Evolutionary conservation across 2,329 filamentous ascomycete genomes (phyloP).

Genomic region (Pseudogymnoascus sp.): DNA sequence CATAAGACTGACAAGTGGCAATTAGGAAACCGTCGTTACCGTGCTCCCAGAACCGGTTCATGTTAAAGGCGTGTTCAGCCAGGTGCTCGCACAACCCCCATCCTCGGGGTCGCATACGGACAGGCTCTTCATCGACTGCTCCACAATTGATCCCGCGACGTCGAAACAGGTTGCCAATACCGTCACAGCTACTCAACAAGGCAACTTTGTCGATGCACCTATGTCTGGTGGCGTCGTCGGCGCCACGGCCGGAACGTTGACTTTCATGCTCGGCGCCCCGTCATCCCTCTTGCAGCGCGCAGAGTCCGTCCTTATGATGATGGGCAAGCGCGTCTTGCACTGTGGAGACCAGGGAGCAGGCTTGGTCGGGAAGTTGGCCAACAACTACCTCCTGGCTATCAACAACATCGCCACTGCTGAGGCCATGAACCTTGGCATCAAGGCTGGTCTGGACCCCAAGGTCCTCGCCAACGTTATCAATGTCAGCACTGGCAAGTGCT

Average conservation of each 20-base stretch:
- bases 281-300: slow-evolving; percentile 52
- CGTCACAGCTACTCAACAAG: slow-evolving; percentile 58
- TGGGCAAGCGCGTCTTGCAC: slow-evolving; percentile 82
- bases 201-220: slow-evolving; percentile 83
- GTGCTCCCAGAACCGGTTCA: slow-evolving; percentile 84
- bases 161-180: slow-evolving; percentile 68
- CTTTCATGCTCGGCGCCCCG: slow-evolving; percentile 86
- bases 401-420: slow-evolving; percentile 73
- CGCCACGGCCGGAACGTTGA: slow-evolving; percentile 76
- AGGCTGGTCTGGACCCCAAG: slow-evolving; percentile 50
- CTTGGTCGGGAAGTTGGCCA: slow-evolving; percentile 85
- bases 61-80: slow-evolving; percentile 71
- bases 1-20: slow-evolving; percentile 14
- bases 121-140: slow-evolving; percentile 88
- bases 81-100: slow-evolving; percentile 57
- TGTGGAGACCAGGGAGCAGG: slow-evolving; percentile 79
- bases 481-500: slow-evolving; percentile 86
- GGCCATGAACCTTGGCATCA: slow-evolving; percentile 57
- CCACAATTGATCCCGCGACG: slow-evolving; percentile 86
- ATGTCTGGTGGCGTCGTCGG: slow-evolving; percentile 97
- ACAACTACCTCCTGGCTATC: slow-evolving; percentile 92
- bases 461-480: slow-evolving; percentile 82
- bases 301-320: slow-evolving; percentile 62
- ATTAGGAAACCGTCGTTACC: slow-evolving; percentile 75
- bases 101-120: slow-evolving; percentile 41